Base-by-base conservation (phyloP, 2,329 filamentous ascomycete species). In the Fusarium musae region DNA sequence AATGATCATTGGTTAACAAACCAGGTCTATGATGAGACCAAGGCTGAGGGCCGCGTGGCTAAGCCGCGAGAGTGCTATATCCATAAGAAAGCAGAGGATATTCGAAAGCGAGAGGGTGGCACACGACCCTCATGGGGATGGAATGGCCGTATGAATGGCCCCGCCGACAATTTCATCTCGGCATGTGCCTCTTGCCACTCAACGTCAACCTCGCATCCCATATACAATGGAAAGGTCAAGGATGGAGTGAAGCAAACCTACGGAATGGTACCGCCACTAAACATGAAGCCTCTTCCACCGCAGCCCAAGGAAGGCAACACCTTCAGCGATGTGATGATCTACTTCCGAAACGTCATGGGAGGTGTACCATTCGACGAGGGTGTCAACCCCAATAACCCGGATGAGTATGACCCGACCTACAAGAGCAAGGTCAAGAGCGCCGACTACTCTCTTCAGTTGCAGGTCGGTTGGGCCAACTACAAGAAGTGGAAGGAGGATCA, bases 171-270 rank as follows among this genome's bases (percentile, higher is more conserved):
- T 16, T 61, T 43, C 4, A 57, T 61, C 16, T 61, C 39, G n/a
- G 59, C 59, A 19, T 61, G 59, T 17, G 49, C 59, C 9, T 61
- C 59, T 15, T 61, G 49, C 19, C 59, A 61, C 17, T 56, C 59
- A 43, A 57, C 49, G n/a, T 40, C 59, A 1, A 19, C 49, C 7
- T 34, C 37, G 7, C 37, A 61, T 37, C 30, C 49, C 3, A 36
- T 57, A 30, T 28, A 56, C 3, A 57, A 57, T 5, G 54, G 54
- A 30, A 47, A 49, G 8, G 40, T 47, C 7, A 26, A 36, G n/a
- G 4, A 58, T 23, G 54, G 54, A 5, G 54, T 58, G 17, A 34
- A 36, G 17, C 39, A 26, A 23, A 47, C 17, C 10, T 58, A 58
- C 13, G 40, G 40, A 7, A 26, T 58, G 54, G 54, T 58, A 3